These are phyloP conservation scores for Sequoia sempervirens DNA, from an alignment of 75 land plant genomes.

Conservation along the genomic window DNA sequence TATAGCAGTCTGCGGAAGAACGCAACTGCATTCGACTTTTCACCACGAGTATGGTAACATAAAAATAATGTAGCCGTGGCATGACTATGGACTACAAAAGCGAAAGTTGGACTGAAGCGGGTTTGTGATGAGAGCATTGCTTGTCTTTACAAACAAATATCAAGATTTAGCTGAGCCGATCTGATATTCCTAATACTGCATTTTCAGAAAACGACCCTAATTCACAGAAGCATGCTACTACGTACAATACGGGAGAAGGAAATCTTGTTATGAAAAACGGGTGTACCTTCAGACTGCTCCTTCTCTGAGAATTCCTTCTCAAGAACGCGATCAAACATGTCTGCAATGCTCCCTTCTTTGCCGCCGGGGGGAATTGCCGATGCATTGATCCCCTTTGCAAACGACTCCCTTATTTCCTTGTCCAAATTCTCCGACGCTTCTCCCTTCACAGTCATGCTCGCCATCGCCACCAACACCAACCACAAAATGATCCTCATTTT, in stretches of 20 bases:
- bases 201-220: not conserved
- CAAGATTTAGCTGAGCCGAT: not conserved
- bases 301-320: constrained; percentile 89
- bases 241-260: not conserved
- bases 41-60: not conserved
- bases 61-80: not conserved
- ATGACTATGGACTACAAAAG: not conserved
- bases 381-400: not conserved
- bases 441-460: not conserved
- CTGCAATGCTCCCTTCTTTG: constrained; percentile 79
- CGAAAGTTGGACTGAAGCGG: not conserved
- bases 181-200: not conserved
- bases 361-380: constrained; percentile 27
- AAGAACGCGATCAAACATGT: constrained; percentile 82
- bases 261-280: not conserved
- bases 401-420: not conserved
- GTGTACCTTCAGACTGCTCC: constrained; percentile 9
- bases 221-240: not conserved
- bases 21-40: not conserved
- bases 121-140: not conserved
- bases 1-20: not conserved
- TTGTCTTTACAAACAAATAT: not conserved
- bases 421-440: not conserved
- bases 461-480: not conserved
- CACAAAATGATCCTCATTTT: not conserved